These are phyloP conservation scores for Crassisporium funariophilum DNA, from an alignment of 768 basidiomycete species.

Conservation along the genomic window DNA sequence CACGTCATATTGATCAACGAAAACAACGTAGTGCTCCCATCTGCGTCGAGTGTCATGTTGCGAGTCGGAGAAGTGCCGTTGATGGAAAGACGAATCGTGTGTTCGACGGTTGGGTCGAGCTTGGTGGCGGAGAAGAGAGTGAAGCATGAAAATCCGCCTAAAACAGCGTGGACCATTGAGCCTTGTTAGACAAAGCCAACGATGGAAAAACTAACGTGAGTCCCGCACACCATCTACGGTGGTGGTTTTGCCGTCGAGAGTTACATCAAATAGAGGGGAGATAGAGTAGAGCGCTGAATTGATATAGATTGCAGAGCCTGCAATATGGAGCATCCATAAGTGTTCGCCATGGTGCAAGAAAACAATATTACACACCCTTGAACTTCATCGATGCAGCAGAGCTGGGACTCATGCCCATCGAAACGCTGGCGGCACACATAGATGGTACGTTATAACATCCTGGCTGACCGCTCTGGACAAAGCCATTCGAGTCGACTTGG, in stretches of 20 bases:
- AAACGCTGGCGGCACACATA: not conserved
- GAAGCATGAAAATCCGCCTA: not conserved
- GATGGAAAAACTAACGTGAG: not conserved
- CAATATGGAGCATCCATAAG: too few relatives aligned
- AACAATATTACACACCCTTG: not conserved
- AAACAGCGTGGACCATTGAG: not conserved
- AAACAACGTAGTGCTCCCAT: not conserved
- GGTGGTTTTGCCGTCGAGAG: not conserved
- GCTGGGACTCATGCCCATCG: conserved; percentile 2
- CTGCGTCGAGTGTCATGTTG: not conserved
- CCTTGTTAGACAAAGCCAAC: not conserved
- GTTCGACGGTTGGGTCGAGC: conserved; percentile 3
- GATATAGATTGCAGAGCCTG: conserved; percentile 8
- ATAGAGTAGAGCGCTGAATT: not conserved
- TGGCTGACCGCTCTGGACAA: not conserved
- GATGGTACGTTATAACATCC: not conserved
- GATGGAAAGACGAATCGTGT: conserved; percentile 1
- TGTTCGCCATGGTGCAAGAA: too few relatives aligned
- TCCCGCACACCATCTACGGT: not conserved
- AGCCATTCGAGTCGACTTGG: not conserved
- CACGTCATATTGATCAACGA: not conserved
- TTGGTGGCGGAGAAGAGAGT: conserved; percentile 3
- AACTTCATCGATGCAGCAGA: conserved; percentile 4
- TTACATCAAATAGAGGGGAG: conserved; percentile 5
- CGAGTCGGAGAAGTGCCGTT: not conserved